Evolutionary conservation across 129 eudicot species (phyloP).

Genomic region (Glebionis coronaria): DNA sequence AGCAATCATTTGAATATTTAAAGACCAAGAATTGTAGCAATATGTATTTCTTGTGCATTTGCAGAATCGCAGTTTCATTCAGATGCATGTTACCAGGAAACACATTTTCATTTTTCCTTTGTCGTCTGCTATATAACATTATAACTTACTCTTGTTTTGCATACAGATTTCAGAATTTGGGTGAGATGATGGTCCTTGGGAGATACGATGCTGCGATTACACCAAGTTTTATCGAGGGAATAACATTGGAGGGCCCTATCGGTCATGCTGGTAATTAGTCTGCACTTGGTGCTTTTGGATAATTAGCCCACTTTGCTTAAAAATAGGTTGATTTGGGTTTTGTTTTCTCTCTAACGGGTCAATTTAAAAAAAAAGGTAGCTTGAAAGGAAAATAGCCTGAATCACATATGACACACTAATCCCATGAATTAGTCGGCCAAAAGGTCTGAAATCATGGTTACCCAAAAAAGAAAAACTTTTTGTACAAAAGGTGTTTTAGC

Average conservation of each 20-base stretch:
- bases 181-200: conserved; percentile 98
- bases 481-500: neutral
- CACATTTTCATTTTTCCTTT: neutral
- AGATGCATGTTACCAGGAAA: too few relatives aligned
- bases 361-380: neutral
- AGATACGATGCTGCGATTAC: conserved; percentile 85
- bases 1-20: too few relatives aligned
- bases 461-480: too few relatives aligned
- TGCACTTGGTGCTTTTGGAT: neutral
- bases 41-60: too few relatives aligned
- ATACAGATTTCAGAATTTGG: conserved; percentile 89
- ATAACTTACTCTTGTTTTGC: conserved; percentile 7
- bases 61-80: too few relatives aligned
- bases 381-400: neutral
- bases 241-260: conserved; percentile 86
- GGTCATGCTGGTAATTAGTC: conserved; percentile 73
- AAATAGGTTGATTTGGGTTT: neutral
- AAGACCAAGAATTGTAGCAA: too few relatives aligned
- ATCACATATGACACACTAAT: neutral
- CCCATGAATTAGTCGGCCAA: too few relatives aligned
- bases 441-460: too few relatives aligned
- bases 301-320: neutral
- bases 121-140: neutral
- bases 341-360: neutral
- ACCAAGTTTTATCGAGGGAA: conserved; percentile 82